Percentiles rank a stretch among this genome's conserved stretches.
These are phyloP conservation scores for Wickerhamomyces sp. DNA, from an alignment of 1,139 yeast species.

Conservation along the genomic window DNA sequence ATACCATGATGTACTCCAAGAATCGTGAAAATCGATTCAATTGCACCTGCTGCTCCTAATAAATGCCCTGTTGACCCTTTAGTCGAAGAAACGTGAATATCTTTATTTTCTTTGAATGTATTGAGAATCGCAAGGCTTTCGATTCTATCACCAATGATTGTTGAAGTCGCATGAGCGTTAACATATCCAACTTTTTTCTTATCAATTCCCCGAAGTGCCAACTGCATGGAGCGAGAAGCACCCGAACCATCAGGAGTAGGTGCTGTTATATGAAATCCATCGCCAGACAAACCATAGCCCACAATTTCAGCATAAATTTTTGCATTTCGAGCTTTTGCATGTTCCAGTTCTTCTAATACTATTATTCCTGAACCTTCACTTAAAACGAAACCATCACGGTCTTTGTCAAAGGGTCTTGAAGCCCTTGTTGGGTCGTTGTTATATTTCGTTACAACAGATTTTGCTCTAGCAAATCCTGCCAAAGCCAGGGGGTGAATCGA, in stretches of 20 bases:
- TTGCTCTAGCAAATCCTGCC: constrained; percentile 90
- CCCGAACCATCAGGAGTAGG: constrained; percentile 84
- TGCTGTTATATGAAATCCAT: constrained; percentile 90
- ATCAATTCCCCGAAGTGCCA: constrained; percentile 50
- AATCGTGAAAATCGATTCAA: constrained; percentile 81
- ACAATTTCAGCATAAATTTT: constrained; percentile 73
- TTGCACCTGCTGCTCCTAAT: constrained; percentile 94
- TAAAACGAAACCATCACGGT: constrained; percentile 82
- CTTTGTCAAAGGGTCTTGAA: constrained; percentile 82
- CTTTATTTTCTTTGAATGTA: constrained; percentile 36
- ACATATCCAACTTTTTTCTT: constrained; percentile 61
- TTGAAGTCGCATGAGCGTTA: constrained; percentile 97
- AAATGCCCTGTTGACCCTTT: constrained; percentile 94
- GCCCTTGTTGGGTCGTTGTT: constrained; percentile 62
- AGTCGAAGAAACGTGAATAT: constrained; percentile 64
- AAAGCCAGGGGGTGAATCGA: constrained; percentile 82
- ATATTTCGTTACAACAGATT: constrained; percentile 64
- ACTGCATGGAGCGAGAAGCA: constrained; percentile 76
- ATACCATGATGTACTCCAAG: constrained; percentile 52
- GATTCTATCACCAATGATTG: constrained; percentile 82
- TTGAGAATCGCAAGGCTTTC: constrained; percentile 72
- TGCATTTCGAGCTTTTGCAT: constrained; percentile 62
- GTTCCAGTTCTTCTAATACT: constrained; percentile 71
- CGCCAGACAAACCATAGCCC: constrained; percentile 91
- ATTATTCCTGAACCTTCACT: constrained; percentile 91